Conservation (phyloP, 192 early-diverging fungal species). For the Dissophora ornata region DNA sequence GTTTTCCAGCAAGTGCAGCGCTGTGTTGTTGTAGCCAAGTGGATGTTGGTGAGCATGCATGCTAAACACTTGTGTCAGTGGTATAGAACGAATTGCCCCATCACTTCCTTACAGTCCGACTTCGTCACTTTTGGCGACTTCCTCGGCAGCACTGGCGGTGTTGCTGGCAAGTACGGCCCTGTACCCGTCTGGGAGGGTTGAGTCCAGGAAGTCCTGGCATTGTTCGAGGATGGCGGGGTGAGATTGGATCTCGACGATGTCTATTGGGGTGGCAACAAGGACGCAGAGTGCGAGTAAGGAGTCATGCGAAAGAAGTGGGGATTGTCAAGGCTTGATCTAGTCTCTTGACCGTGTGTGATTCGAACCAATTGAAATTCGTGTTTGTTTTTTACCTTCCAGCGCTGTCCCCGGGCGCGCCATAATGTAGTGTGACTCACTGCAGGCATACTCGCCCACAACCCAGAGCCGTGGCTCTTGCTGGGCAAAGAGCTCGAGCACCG, state of each 20-base stretch:
- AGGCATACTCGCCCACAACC: constrained; percentile 52
- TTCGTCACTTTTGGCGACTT: constrained; percentile 34
- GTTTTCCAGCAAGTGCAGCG: constrained; percentile 41
- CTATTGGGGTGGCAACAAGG: constrained; percentile 8
- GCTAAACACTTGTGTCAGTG: too few relatives aligned
- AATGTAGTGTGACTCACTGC: constrained; percentile 51
- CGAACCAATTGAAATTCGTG: too few relatives aligned
- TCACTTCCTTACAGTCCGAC: constrained; percentile 38
- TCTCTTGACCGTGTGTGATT: too few relatives aligned
- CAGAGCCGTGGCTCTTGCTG: constrained; percentile 44
- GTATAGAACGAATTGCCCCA: too few relatives aligned
- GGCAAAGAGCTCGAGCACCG: constrained; percentile 47
- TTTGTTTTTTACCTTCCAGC: constrained; percentile 23
- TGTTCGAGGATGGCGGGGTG: constrained; percentile 50
- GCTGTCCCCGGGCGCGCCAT: constrained; percentile 29
- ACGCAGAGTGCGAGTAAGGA: neutral
- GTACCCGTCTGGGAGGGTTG: constrained; percentile 38
- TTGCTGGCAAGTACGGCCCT: constrained; percentile 45
- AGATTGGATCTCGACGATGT: constrained; percentile 42
- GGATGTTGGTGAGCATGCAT: neutral
- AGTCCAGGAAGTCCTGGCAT: constrained; percentile 47
- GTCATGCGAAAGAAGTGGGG: too few relatives aligned
- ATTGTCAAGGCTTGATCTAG: too few relatives aligned
- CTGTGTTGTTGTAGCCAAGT: neutral
- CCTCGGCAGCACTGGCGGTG: constrained; percentile 44